Conservation (phyloP, 2,329 filamentous ascomycete genomes). For the Penicillium aurantiogriseum region DNA sequence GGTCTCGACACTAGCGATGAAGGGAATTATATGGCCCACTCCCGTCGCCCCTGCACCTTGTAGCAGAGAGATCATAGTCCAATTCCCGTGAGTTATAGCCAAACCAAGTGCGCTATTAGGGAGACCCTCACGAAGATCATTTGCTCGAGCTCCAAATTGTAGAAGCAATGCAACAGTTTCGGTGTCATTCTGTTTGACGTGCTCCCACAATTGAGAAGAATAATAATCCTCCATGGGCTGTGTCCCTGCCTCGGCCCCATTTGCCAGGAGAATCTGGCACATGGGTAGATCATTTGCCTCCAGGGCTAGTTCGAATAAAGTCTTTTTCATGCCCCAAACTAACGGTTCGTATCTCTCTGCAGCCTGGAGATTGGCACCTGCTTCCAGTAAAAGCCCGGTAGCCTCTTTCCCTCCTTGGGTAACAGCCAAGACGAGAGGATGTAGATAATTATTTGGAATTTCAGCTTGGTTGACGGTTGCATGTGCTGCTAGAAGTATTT, state of each 20-base stretch:
- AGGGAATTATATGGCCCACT: background rate
- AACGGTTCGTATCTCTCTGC: background rate
- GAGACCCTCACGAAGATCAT: background rate
- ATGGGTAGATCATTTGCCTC: background rate
- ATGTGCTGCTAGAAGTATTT: background rate
- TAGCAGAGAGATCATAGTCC: background rate
- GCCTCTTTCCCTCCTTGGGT: background rate
- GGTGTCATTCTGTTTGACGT: background rate
- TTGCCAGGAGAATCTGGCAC: background rate
- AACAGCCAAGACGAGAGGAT: background rate
- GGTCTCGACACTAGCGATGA: background rate
- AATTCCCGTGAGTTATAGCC: background rate
- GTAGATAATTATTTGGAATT: background rate
- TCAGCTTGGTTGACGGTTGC: background rate
- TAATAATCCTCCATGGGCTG: background rate
- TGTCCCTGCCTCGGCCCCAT: background rate
- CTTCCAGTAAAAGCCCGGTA: background rate
- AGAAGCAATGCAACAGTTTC: background rate
- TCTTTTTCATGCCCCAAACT: rapidly evolving
- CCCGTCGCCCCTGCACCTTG: background rate
- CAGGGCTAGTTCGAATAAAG: background rate
- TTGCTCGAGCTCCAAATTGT: background rate
- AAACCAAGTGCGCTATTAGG: background rate
- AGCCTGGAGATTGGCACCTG: background rate
- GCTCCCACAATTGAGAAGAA: background rate